Percentiles rank a stretch among this genome's conserved stretches.
phyloP scores from a whole-genome alignment of 768 basidiomycete genomes.

The Coprinellus micaceus region DNA sequence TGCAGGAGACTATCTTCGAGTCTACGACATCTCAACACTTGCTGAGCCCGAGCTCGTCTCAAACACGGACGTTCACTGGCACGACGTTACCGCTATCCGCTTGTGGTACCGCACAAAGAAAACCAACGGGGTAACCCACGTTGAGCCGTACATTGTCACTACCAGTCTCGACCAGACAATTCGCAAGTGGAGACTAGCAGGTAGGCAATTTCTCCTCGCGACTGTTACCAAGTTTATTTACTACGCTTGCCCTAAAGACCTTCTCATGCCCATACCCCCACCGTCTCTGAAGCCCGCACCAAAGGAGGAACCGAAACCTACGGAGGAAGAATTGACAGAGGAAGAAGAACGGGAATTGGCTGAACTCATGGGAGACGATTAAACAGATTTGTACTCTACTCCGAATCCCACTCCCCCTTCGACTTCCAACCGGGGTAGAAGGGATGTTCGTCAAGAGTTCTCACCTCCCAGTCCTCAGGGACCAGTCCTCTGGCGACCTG shows the following conservation, averaged over 20 bases:
- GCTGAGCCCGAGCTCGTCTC: conserved; percentile 68
- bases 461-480: conserved; percentile 44
- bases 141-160: conserved; percentile 81
- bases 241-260: conserved; percentile 27
- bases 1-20: conserved; percentile 75
- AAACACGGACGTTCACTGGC: conserved; percentile 84
- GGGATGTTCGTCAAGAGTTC: conserved; percentile 48
- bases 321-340: conserved; percentile 57
- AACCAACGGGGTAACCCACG: conserved; percentile 39
- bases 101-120: conserved; percentile 61
- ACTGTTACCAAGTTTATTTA: background rate
- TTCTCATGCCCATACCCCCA: conserved; percentile 32
- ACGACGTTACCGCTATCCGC: conserved; percentile 75
- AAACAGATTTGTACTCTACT: background rate
- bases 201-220: conserved; percentile 27
- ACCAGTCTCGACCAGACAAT: conserved; percentile 85
- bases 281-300: conserved; percentile 11
- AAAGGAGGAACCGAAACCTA: conserved; percentile 13
- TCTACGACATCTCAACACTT: conserved; percentile 71
- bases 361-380: conserved; percentile 52
- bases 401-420: background rate
- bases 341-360: conserved; percentile 90
- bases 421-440: conserved; percentile 47
- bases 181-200: conserved; percentile 77
- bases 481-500: conserved; percentile 46